Evolutionary conservation across 2,329 filamentous ascomycete species (phyloP).

Genomic region (Myriangium duriaei): DNA sequence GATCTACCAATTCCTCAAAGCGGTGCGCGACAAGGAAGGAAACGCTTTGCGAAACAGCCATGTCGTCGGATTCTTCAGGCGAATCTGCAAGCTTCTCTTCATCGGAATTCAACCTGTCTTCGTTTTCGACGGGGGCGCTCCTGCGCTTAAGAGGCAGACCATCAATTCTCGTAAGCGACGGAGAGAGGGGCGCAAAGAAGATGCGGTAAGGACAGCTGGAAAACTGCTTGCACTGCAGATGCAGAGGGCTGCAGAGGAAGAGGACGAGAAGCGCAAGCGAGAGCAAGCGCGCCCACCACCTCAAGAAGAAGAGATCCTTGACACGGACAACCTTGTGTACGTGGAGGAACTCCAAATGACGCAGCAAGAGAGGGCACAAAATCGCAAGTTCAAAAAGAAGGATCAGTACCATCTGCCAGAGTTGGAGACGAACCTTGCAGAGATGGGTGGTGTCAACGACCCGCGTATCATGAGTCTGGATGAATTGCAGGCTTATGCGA

Average conservation of each 20-base stretch:
- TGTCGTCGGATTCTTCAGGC: constrained; percentile 92
- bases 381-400: constrained; percentile 72
- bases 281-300: constrained; percentile 19
- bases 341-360: constrained; percentile 81
- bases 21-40: constrained; percentile 94
- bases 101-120: constrained; percentile 95
- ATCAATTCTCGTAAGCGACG: constrained; percentile 66
- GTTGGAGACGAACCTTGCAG: constrained; percentile 60
- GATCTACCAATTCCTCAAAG: constrained; percentile 99
- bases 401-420: constrained; percentile 94
- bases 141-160: constrained; percentile 79
- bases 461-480: constrained; percentile 93
- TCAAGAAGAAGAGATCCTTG: constrained; percentile 49
- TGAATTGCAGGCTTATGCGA: constrained; percentile 85
- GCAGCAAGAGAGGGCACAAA: constrained; percentile 58
- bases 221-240: constrained; percentile 90
- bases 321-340: constrained; percentile 71
- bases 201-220: constrained; percentile 82
- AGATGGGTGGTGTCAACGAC: constrained; percentile 83
- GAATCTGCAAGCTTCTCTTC: constrained; percentile 95
- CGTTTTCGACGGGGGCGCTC: constrained; percentile 93
- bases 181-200: constrained; percentile 78
- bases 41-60: constrained; percentile 94
- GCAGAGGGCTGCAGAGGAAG: constrained; percentile 79
- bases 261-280: constrained; percentile 54